A percentile compares a stretch with the other conserved stretches of the same genome.
Evolutionary conservation across 202 grass and related monocot species (phyloP).

Genomic region (Cymbopogon flexuosus): DNA sequence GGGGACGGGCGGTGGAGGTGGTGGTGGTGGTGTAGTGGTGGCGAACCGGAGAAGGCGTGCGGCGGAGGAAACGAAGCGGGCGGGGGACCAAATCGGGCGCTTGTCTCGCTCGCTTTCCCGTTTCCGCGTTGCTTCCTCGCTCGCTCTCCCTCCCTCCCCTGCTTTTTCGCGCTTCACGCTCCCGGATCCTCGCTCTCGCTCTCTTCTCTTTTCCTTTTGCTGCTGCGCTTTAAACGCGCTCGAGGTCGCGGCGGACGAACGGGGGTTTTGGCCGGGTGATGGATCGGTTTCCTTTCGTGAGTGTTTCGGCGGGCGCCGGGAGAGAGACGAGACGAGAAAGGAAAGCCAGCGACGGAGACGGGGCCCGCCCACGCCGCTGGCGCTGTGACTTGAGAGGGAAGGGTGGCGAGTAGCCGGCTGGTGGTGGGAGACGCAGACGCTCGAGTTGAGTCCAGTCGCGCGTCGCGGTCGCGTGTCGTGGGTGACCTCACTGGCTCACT

Average conservation of each 20-base stretch:
- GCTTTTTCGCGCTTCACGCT: conserved; percentile 34
- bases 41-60: neutral
- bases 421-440: neutral
- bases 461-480: neutral
- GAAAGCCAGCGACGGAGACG: neutral
- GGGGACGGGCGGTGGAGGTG: neutral
- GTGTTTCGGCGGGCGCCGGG: too few species aligned
- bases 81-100: neutral
- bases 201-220: neutral
- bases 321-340: neutral
- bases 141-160: neutral
- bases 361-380: neutral
- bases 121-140: conserved; percentile 38
- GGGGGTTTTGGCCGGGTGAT: too few species aligned
- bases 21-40: neutral
- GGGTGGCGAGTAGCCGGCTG: neutral
- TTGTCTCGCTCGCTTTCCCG: neutral
- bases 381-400: neutral
- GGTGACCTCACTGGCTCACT: neutral
- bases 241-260: neutral
- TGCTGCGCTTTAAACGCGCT: neutral
- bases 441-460: neutral
- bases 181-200: neutral
- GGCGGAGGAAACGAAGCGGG: conserved; percentile 40
- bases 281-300: too few species aligned